A percentile compares a stretch with the other conserved stretches of the same genome.
Conservation (phyloP, 2,329 filamentous ascomycete genomes). For the Neonectria ditissima region DNA sequence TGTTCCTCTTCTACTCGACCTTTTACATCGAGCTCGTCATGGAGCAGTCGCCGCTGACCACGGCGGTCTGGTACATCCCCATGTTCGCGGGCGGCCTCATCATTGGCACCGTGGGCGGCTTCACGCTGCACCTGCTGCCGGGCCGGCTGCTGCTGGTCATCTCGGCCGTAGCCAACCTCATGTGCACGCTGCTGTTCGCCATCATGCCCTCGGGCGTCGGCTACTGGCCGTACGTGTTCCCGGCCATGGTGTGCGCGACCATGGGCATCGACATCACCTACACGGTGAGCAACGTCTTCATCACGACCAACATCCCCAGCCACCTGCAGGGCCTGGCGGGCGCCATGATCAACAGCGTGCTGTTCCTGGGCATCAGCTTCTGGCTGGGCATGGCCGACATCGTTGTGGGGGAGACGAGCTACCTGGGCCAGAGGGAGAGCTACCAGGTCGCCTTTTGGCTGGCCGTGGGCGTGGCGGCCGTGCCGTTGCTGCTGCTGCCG, state of each 20-base stretch:
- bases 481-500: conserved; percentile 36
- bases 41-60: conserved; percentile 62
- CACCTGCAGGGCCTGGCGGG: conserved; percentile 73
- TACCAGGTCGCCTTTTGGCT: conserved; percentile 45
- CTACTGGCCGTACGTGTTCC: conserved; percentile 75
- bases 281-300: conserved; percentile 75
- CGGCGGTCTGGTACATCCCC: conserved; percentile 70
- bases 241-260: conserved; percentile 69
- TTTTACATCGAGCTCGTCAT: conserved; percentile 71
- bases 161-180: conserved; percentile 63
- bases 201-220: conserved; percentile 63
- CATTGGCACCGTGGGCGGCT: conserved; percentile 64
- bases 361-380: conserved; percentile 73
- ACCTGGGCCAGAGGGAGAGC: conserved; percentile 48
- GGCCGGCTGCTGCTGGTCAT: conserved; percentile 65
- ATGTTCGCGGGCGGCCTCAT: conserved; percentile 70
- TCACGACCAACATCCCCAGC: conserved; percentile 71
- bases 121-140: conserved; percentile 67
- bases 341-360: conserved; percentile 70
- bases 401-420: conserved; percentile 55
- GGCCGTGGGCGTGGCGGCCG: conserved; percentile 37
- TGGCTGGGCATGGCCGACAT: conserved; percentile 74
- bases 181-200: conserved; percentile 66
- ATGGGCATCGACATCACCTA: conserved; percentile 75
- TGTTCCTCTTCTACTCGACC: conserved; percentile 72